phyloP scores from a whole-genome alignment of 345 rosid species.

The Hirschfeldia incana region DNA sequence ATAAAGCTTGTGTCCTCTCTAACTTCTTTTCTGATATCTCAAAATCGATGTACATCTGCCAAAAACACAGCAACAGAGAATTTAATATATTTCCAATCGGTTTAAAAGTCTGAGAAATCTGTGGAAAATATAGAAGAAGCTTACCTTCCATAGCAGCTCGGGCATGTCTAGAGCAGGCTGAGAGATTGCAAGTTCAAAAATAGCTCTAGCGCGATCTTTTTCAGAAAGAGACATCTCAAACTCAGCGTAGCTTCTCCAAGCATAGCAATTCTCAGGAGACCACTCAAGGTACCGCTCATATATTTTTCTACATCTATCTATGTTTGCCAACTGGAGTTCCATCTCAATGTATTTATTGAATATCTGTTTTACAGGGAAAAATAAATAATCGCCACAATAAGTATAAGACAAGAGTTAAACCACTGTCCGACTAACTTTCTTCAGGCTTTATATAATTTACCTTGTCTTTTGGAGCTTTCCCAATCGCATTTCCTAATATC shows the following conservation, averaged over 20 bases:
- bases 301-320: not conserved
- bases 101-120: not conserved
- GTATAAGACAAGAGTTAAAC: slow-evolving; percentile 1
- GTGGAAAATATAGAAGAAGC: not conserved
- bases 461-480: slow-evolving; percentile 8
- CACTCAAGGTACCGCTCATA: not conserved
- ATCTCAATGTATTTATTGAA: slow-evolving; percentile 8
- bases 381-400: not conserved
- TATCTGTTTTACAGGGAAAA: not conserved
- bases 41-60: not conserved
- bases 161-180: not conserved
- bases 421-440: not conserved
- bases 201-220: not conserved
- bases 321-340: not conserved
- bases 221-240: not conserved
- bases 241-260: not conserved
- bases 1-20: not conserved
- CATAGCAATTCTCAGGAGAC: not conserved
- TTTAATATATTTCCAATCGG: not conserved
- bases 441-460: not conserved
- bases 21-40: not conserved
- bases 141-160: not conserved
- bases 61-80: not conserved
- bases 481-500: not conserved
- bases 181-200: not conserved